Base-by-base conservation (phyloP, 2,329 filamentous ascomycete genomes). In the Lomentospora prolificans region DNA sequence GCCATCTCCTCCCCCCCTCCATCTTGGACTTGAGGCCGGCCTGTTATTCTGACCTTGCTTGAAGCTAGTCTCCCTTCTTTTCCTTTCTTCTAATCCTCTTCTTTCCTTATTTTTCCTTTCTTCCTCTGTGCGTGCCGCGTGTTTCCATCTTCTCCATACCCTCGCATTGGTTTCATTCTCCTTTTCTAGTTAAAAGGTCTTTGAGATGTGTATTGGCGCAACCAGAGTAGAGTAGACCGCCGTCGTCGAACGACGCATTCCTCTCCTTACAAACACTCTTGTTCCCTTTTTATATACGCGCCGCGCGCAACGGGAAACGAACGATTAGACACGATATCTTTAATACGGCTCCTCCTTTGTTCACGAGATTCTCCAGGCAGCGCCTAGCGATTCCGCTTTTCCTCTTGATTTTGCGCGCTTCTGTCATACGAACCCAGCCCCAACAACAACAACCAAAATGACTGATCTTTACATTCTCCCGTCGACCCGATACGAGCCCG, bases 151-250 rank as follows among this genome's bases (percentile, higher is more conserved):
- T 22, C n/a, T n/a, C n/a, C n/a, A 46, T 55, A 55, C 50, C 46
- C 65, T 66, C 70, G 73, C 69, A 71, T 74, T 73, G 72, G 74
- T 58, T 72, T 69, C 72, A 66, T 69, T 67, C 63, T 65, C 60
- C 50, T 31, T 54, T 57, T 19, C 48, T 50, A 10, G 31, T 57
- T 30, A 48, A 48, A 17, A 48, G 30, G 30, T 33, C n/a, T n/a
- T 33, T 33, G 30, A 7, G 30, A 33, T 33, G 30, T 57, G 41
- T 51, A 55, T 61, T 59, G 69, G 66, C 68, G 70, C 71, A 59
- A 70, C 30, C 30, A 12, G 30, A 33, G 12, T 33, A 33, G 6
- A 33, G 30, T 33, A 33, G 30, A 33, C 30, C 30, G 30, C 30
- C 12, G 71, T 54, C 70, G 69, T 72, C 67, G 56, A 64, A 54